Base-by-base conservation (phyloP, 2,329 filamentous ascomycete genomes). In the Colletotrichum sp. region DNA sequence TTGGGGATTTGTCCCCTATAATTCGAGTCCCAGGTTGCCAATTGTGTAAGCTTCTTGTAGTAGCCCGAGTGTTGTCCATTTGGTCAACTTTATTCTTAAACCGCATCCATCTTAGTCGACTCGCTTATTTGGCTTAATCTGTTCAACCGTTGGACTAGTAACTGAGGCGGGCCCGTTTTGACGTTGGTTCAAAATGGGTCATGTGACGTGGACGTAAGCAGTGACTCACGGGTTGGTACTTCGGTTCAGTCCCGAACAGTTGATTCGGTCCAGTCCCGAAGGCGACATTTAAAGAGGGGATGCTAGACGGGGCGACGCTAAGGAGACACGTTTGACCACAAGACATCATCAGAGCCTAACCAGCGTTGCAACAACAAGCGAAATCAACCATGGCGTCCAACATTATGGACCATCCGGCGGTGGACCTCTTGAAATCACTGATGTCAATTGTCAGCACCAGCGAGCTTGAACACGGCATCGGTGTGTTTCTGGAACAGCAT, bases 381-480 rank as follows among this genome's bases (percentile, higher is more conserved):
- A 5, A 13, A 52, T 24, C 43, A 61, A 61, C 10, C 28, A 65
- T 65, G 58, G 36, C 58, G 3, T 36, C 57, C 32, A 26, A 32
- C n/a, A 77, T 30, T 74, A 80, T 70, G 64, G 64, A 68, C 28
- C 71, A 72, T 26, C 80, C 76, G 2, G 81, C 80, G 6, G 78
- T 84, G 24, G 67, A 78, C 30, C 80, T 85, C 32, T 78, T 84
- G 18, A 79, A 82, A 65, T 79, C 80, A 30, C 81, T 85, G 32
- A 85, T 85, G 79, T 80, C 81, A 65, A 82, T 85, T 66, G 82
- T 82, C 61, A 83, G 82, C 72, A 84, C 80, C 32, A 85, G 83
- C 73, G 83, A 85, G 63, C 78, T 83, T 36, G 84, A 85, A 76
- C 79, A 83, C 43, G 79, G 79, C n/a, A 82, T 85, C 55, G 82